These are phyloP conservation scores for Ogataea methylovora DNA, from an alignment of 805 yeast genomes.

Conservation along the genomic window DNA sequence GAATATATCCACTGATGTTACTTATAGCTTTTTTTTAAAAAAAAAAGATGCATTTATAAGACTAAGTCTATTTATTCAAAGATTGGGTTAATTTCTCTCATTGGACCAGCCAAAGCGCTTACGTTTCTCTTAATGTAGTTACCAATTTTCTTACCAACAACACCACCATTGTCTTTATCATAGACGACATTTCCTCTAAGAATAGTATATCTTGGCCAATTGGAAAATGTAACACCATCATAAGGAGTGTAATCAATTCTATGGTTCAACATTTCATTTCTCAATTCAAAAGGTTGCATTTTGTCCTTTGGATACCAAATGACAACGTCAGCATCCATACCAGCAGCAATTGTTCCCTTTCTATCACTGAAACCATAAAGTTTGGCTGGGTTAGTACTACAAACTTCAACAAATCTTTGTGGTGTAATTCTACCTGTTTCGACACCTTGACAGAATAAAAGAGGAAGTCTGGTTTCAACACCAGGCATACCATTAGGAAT, in stretches of 20 bases:
- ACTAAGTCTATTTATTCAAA: no score
- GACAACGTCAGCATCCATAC: slow-evolving; percentile 40
- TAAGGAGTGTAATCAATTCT: slow-evolving; percentile 30
- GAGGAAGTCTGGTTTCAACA: slow-evolving; percentile 36
- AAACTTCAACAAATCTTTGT: slow-evolving; percentile 35
- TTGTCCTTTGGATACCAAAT: slow-evolving; percentile 35
- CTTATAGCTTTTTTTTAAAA: no score
- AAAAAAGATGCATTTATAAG: no score
- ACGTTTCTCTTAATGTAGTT: slow-evolving; percentile 18
- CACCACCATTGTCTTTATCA: slow-evolving; percentile 18
- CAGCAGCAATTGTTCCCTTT: slow-evolving; percentile 36
- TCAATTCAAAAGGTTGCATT: slow-evolving; percentile 15
- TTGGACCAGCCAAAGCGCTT: slow-evolving; percentile 15
- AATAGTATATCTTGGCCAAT: slow-evolving; percentile 37
- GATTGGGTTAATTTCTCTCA: slow-evolving; percentile 13
- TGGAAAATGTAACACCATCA: slow-evolving; percentile 29
- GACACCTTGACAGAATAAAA: slow-evolving; percentile 34
- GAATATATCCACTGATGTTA: no score
- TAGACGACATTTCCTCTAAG: slow-evolving; percentile 29
- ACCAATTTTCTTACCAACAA: slow-evolving; percentile 12
- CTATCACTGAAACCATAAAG: slow-evolving; percentile 32
- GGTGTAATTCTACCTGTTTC: slow-evolving; percentile 29
- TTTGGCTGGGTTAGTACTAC: slow-evolving; percentile 37
- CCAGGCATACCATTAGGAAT: slow-evolving; percentile 44
- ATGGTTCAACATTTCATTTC: slow-evolving; percentile 26